Base-by-base conservation (phyloP, 2,329 filamentous ascomycete genomes). In the Drechslerella coelobrocha region DNA sequence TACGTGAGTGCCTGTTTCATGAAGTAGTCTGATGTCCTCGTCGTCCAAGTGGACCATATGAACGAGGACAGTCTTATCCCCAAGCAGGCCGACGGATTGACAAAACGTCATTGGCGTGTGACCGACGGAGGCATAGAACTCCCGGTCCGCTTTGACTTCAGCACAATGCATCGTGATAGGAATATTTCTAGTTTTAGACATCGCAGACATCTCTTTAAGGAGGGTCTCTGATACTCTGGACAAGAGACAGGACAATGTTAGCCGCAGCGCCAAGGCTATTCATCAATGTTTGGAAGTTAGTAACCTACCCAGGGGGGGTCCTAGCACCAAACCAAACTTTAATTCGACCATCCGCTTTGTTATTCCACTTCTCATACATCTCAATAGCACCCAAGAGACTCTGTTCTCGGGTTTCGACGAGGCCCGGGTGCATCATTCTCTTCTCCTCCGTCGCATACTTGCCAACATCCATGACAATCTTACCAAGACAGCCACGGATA, bases 1-100 rank as follows among this genome's bases (percentile, higher is more conserved):
- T 2, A 84, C 81, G 29, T 81, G 78, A 0, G 81, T 81, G 6
- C 78, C 78, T 0, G 79, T 79, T n/a, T 77, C 73, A 2, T 75
- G 74, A 24, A 83, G 75, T 1, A 80, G 75, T 5, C 78, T 73
- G 41, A 82, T 76, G 66, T 83, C 82, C 1, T 74, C 76, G 45
- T 78, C 78, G 71, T 83, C 81, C 2, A 83, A 76, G 73, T 84
- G 81, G 1, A 82, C 81, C 82, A 84, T 83, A 73, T 84, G 82
- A 0, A 81, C 82, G 0, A 84, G 78, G 0, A 84, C 82, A 0
- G 81, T 83, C 14, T 78, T 77, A 0, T 77, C 77, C 9, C 79
- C 79, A 4, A 79, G 77, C n/a, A 81, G 74, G 14, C 78, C 77
- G 0, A 78, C 80, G 3, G 75, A 63, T 10, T 74, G 60, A 73